Evolutionary conservation across 2,329 filamentous ascomycete genomes (phyloP).

Genomic region (Epichloe elymi): DNA sequence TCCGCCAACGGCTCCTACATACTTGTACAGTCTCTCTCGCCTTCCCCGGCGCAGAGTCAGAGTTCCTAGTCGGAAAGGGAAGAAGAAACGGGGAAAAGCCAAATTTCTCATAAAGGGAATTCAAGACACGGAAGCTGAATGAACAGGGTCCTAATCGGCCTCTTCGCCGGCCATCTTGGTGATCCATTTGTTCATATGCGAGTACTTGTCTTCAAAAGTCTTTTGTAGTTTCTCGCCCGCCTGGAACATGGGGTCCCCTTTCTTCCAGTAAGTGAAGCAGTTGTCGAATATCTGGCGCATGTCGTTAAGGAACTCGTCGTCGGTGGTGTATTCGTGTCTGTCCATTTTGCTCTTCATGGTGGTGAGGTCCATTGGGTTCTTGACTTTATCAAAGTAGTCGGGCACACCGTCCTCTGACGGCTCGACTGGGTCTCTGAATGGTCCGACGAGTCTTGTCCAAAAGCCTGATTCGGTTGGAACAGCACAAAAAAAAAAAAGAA

Average conservation of each 20-base stretch:
- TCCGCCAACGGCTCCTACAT: too few relatives aligned
- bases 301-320: conserved; percentile 42
- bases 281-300: conserved; percentile 50
- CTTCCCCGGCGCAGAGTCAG: too few relatives aligned
- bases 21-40: too few relatives aligned
- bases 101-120: too few relatives aligned
- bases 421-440: conserved; percentile 47
- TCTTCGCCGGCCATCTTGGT: conserved; percentile 34
- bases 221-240: conserved; percentile 46
- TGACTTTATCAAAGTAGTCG: conserved; percentile 48
- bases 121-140: neutral
- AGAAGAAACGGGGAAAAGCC: neutral
- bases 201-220: conserved; percentile 45
- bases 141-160: conserved; percentile 8
- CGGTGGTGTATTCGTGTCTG: conserved; percentile 32
- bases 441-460: conserved; percentile 52
- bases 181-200: conserved; percentile 46
- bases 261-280: conserved; percentile 51
- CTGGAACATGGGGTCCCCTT: conserved; percentile 39
- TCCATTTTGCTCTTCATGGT: conserved; percentile 51
- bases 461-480: conserved; percentile 31
- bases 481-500: neutral
- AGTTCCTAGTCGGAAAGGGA: neutral
- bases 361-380: conserved; percentile 47
- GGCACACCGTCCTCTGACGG: conserved; percentile 43